These are phyloP conservation scores for Rosa hybrid DNA, from an alignment of 331 rosid genomes.

Conservation along the genomic window DNA sequence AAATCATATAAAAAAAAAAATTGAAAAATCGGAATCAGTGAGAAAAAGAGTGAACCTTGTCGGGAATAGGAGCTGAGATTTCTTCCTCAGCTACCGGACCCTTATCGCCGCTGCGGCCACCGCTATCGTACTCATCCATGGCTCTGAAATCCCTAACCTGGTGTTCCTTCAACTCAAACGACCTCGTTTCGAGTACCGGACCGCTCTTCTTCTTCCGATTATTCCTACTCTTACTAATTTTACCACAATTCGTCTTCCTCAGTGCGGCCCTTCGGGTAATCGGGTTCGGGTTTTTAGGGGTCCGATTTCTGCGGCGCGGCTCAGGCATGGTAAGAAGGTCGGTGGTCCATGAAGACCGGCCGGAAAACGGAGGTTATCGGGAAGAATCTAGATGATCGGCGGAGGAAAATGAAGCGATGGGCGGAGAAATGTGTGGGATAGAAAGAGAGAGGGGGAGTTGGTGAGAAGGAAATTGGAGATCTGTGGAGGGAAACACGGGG, in stretches of 20 bases:
- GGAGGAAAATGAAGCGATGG: background rate
- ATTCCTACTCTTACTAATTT: background rate
- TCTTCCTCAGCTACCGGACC: constrained; percentile 71
- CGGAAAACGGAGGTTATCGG: background rate
- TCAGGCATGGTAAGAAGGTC: constrained; percentile 49
- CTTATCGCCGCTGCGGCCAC: constrained; percentile 74
- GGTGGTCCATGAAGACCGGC: constrained; percentile 51
- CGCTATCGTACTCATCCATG: constrained; percentile 83
- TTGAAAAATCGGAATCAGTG: constrained; percentile 5
- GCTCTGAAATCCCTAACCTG: constrained; percentile 25
- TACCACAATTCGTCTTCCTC: constrained; percentile 6
- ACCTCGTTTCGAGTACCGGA: constrained; percentile 17
- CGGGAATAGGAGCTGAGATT: constrained; percentile 72
- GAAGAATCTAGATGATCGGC: constrained; percentile 39
- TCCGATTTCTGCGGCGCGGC: constrained; percentile 41
- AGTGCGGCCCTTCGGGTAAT: constrained; percentile 28
- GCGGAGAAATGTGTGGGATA: background rate
- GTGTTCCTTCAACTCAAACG: constrained; percentile 26
- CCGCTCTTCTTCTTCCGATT: background rate
- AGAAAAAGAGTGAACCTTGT: constrained; percentile 53
- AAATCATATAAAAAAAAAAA: background rate
- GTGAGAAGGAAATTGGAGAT: constrained; percentile 42
- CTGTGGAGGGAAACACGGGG: constrained; percentile 46
- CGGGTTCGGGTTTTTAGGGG: constrained; percentile 26
- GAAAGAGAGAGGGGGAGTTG: background rate